A percentile compares a stretch with the other conserved stretches of the same genome.
Conservation (phyloP, 2,329 filamentous ascomycete species). For the Gremmenia infestans region DNA sequence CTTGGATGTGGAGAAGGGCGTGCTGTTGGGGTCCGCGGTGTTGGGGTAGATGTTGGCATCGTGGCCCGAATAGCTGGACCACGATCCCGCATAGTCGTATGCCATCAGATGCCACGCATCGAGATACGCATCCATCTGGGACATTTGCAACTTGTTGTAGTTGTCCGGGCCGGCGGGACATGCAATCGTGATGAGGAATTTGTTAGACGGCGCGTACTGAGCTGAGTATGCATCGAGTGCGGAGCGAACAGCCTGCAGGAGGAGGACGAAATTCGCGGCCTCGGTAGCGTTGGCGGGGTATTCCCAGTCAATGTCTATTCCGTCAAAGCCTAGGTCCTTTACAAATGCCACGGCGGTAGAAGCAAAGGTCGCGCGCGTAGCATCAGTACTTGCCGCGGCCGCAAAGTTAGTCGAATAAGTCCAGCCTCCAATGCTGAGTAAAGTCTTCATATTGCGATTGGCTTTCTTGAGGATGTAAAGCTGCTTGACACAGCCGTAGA, state of each 20-base stretch:
- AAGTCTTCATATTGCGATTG: slow-evolving; percentile 71
- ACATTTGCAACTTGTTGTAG: slow-evolving; percentile 44
- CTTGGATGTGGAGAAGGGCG: slow-evolving; percentile 63
- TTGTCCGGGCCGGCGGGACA: slow-evolving; percentile 44
- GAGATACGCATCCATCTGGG: slow-evolving; percentile 41
- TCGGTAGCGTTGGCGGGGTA: slow-evolving; percentile 24
- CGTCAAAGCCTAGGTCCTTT: slow-evolving; percentile 64
- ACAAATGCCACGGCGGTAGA: slow-evolving; percentile 62
- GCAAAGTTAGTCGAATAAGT: slow-evolving; percentile 77
- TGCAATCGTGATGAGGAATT: slow-evolving; percentile 51
- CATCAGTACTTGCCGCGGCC: slow-evolving; percentile 56
- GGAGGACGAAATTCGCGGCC: slow-evolving; percentile 29
- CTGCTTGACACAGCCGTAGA: slow-evolving; percentile 78
- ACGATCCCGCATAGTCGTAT: slow-evolving; percentile 67
- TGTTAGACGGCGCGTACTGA: slow-evolving; percentile 40
- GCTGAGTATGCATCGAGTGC: slow-evolving; percentile 46
- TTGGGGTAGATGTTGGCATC: slow-evolving; percentile 65
- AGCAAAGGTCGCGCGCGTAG: slow-evolving; percentile 63
- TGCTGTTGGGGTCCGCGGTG: slow-evolving; percentile 47
- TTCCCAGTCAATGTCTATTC: slow-evolving; percentile 37
- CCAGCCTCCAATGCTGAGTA: slow-evolving; percentile 82
- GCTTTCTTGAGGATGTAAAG: slow-evolving; percentile 71
- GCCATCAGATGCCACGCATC: slow-evolving; percentile 63
- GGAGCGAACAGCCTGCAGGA: slow-evolving; percentile 28
- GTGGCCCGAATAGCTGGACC: slow-evolving; percentile 60